Evolutionary conservation across 345 rosid genomes (phyloP), one percentile per base, ranked within the genome.

Genomic region (Salix purpurea): DNA sequence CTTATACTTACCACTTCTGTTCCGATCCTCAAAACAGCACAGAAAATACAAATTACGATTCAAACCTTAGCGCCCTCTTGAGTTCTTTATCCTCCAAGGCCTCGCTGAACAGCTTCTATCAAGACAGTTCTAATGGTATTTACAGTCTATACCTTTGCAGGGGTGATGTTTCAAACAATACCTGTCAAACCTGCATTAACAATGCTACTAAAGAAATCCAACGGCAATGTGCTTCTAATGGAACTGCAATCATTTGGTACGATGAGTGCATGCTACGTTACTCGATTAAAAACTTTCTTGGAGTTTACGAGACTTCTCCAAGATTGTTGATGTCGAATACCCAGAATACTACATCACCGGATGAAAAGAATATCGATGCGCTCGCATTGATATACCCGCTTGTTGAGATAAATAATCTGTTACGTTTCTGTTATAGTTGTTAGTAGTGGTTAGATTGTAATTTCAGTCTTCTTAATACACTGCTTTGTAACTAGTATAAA

Each of bases 181-280:
- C 13, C 0, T 85, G 86, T 44, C 42, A 52, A 21, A 12, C 9
- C 7, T 85, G 88, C 3, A 78, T 83, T 36, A 21, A 1, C 21
- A 23, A 18, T 0, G 86, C 85, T 18, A 67, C 61, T 4, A 26
- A 13, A 42, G 18, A 3, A 1, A 44, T 80, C 72, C 37, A 6
- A 16, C 30, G 5, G 21, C 18, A 4, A 0, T 85, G 86, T 56
- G 11, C 68, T 4, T 24, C 50, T 37, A 30, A 66, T 1, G 69
- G 21, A 19, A 34, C 74, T 14, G 82, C 82, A 40, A 58, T 75
- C 69, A 30, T 85, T 2, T 83, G 84, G 88, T 83, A 82, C 8
- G 88, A 85, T n/a, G 11, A 75, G 70, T 85, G 88, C 83, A 58
- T 70, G 78, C 6, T 85, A 30, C 82, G 86, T n/a, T 85, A 83